A percentile compares a stretch with the other conserved stretches of the same genome.
Conservation (phyloP, 2,329 filamentous ascomycete genomes). For the Penicillium sp. region DNA sequence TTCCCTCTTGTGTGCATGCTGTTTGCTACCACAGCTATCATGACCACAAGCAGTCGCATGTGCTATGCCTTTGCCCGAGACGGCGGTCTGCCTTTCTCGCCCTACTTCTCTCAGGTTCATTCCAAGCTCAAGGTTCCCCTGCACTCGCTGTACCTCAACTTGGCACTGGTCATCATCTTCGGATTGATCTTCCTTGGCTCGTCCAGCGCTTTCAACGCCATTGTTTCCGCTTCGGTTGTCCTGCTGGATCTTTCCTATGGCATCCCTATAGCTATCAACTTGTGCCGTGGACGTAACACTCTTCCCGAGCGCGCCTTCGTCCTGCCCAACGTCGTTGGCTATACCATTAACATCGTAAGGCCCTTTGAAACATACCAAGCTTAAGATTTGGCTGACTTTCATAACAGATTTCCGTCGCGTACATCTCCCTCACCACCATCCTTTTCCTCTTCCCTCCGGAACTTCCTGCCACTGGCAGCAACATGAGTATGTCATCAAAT, state of each 20-base stretch:
- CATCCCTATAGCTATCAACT: constrained; percentile 70
- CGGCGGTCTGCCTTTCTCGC: constrained; percentile 63
- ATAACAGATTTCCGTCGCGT: constrained; percentile 57
- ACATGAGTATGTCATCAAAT: constrained; percentile 60
- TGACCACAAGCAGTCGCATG: constrained; percentile 39
- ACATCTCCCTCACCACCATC: constrained; percentile 68
- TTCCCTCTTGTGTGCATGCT: constrained; percentile 35
- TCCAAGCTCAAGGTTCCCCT: constrained; percentile 61
- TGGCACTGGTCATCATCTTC: constrained; percentile 63
- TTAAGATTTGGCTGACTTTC: constrained; percentile 6
- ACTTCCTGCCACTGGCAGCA: constrained; percentile 61
- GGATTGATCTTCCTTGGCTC: constrained; percentile 70
- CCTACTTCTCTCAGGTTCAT: constrained; percentile 62
- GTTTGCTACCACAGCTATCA: constrained; percentile 35
- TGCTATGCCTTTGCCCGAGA: constrained; percentile 49
- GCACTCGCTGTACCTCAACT: constrained; percentile 63
- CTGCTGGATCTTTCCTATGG: constrained; percentile 70
- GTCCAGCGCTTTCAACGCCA: constrained; percentile 65
- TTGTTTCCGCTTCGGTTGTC: constrained; percentile 69
- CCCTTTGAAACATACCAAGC: background rate
- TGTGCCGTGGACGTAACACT: constrained; percentile 63
- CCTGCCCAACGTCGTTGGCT: constrained; percentile 55
- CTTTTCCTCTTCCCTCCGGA: constrained; percentile 72
- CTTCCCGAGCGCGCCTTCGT: constrained; percentile 62
- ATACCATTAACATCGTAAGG: constrained; percentile 57